Conservation (phyloP, 768 basidiomycete species). For the Myochromella boudieri region DNA sequence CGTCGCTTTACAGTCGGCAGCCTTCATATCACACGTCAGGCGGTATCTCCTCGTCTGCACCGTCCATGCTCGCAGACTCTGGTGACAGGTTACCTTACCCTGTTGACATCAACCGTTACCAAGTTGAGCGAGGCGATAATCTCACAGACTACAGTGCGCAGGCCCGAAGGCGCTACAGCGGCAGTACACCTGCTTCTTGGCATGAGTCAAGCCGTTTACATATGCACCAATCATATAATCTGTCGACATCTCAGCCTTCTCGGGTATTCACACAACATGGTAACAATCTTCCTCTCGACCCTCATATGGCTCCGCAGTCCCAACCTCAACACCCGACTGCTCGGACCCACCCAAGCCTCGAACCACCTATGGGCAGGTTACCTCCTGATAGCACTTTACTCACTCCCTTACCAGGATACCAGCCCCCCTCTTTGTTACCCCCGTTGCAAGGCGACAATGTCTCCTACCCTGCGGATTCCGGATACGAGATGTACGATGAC, state of each 20-base stretch:
- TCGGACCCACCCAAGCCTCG: conserved; percentile 23
- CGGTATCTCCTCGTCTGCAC: conserved; percentile 28
- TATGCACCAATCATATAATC: conserved; percentile 22
- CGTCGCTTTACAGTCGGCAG: conserved; percentile 20
- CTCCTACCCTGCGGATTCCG: conserved; percentile 23
- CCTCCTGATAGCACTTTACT: conserved; percentile 67
- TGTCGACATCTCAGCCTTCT: conserved; percentile 27
- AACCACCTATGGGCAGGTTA: conserved; percentile 38
- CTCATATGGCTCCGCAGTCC: conserved; percentile 16
- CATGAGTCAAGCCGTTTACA: conserved; percentile 26
- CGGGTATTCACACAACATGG: conserved; percentile 14
- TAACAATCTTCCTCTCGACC: conserved; percentile 25
- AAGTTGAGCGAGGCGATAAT: conserved; percentile 30
- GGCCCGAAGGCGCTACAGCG: conserved; percentile 29
- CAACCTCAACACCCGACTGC: conserved; percentile 24
- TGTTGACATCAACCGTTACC: conserved; percentile 32
- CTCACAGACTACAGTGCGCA: conserved; percentile 21
- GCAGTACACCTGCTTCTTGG: conserved; percentile 33
- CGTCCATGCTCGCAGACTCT: conserved; percentile 23
- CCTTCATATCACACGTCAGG: conserved; percentile 25
- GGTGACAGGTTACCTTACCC: conserved; percentile 28
- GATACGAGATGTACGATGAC: conserved; percentile 40
- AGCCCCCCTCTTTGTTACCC: conserved; percentile 38
- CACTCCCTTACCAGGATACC: conserved; percentile 67
- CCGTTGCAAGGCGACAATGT: conserved; percentile 27